Evolutionary conservation across 208 protist species (phyloP).

Genomic region (Herpetomonas samuelpessoai): DNA sequence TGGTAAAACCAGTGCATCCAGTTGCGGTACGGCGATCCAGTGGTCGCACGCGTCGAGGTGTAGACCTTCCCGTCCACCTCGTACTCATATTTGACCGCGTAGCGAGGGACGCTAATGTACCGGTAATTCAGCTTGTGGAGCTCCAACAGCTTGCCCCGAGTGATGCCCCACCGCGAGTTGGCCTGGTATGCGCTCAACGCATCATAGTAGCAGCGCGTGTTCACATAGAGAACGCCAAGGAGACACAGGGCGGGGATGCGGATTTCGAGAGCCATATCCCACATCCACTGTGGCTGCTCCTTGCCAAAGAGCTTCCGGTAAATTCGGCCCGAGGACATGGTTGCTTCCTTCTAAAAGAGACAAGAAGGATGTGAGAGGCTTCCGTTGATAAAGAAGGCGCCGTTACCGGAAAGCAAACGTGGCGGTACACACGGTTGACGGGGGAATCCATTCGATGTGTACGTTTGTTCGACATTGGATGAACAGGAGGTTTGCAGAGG

Average conservation of each 20-base stretch:
- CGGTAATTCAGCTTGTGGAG: constrained; percentile 86
- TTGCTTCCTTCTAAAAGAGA: too few relatives aligned
- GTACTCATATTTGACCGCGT: constrained; percentile 82
- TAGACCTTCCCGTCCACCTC: constrained; percentile 81
- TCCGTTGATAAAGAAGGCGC: too few relatives aligned
- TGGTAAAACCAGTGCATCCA: constrained; percentile 79
- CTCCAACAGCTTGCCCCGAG: constrained; percentile 73
- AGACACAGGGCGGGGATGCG: constrained; percentile 72
- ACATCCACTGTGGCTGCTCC: constrained; percentile 84
- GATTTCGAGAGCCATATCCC: constrained; percentile 83
- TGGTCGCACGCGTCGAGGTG: constrained; percentile 75
- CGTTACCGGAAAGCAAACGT: too few relatives aligned
- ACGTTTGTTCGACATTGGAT: too few relatives aligned
- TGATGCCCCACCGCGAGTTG: constrained; percentile 66
- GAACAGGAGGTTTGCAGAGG: too few relatives aligned
- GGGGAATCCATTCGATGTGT: too few relatives aligned
- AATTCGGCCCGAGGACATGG: constrained; percentile 63
- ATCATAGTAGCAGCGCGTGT: constrained; percentile 82
- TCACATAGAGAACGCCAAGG: constrained; percentile 59
- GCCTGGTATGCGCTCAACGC: constrained; percentile 64
- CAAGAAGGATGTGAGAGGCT: too few relatives aligned
- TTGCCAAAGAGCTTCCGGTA: constrained; percentile 66
- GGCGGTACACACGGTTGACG: too few relatives aligned
- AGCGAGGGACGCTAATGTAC: constrained; percentile 82
- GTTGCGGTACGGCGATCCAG: constrained; percentile 75